Conservation (phyloP, 1,284 basidiomycete genomes). For the Rhodotorula sp. region DNA sequence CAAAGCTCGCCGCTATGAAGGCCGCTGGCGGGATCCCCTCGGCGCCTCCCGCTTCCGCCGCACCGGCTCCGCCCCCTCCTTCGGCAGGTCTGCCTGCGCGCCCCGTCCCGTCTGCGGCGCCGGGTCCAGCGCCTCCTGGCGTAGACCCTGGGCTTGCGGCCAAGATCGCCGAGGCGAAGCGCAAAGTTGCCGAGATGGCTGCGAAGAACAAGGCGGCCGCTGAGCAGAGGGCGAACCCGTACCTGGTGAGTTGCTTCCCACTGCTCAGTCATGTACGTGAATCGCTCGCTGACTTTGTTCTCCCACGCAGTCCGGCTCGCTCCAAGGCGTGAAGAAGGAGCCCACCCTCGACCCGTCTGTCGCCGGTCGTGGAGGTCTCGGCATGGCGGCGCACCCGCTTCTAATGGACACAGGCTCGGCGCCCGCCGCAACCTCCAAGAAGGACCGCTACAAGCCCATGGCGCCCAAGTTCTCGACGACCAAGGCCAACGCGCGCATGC, state of each 20-base stretch:
- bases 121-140: constrained; percentile 17
- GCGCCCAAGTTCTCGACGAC: constrained; percentile 94
- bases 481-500: constrained; percentile 71
- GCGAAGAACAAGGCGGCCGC: constrained; percentile 34
- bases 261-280: neutral
- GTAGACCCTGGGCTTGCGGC: constrained; percentile 36
- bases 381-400: constrained; percentile 85
- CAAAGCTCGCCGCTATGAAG: constrained; percentile 44
- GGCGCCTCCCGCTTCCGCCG: constrained; percentile 5
- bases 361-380: constrained; percentile 76
- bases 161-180: constrained; percentile 46
- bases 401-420: constrained; percentile 62
- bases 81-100: neutral
- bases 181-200: constrained; percentile 44
- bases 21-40: neutral
- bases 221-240: constrained; percentile 60
- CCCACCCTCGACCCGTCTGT: constrained; percentile 51
- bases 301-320: constrained; percentile 11
- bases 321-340: constrained; percentile 33
- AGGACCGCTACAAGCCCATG: constrained; percentile 92
- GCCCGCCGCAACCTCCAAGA: constrained; percentile 66
- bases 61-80: constrained; percentile 1
- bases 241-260: constrained; percentile 61
- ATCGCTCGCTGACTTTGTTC: neutral
- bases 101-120: constrained; percentile 17